These are phyloP conservation scores for Tricholomella constricta DNA, from an alignment of 768 basidiomycete genomes.

Conservation along the genomic window DNA sequence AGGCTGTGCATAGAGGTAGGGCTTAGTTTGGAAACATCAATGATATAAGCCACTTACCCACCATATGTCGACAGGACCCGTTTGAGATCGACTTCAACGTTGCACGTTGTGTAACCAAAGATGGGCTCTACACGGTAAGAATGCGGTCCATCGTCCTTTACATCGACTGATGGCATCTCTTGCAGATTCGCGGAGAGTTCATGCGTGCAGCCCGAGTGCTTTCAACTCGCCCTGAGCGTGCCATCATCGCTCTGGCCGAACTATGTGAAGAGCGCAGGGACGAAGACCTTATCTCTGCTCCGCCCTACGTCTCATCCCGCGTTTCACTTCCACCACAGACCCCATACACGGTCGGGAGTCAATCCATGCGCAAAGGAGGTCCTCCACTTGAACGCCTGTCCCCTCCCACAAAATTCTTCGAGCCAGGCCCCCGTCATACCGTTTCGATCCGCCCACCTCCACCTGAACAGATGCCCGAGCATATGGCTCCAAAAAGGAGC, in stretches of 20 bases:
- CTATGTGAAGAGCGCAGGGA: constrained; percentile 89
- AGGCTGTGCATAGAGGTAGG: constrained; percentile 93
- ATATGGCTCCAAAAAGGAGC: constrained; percentile 80
- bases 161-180: constrained; percentile 10
- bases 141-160: constrained; percentile 21
- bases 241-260: constrained; percentile 79
- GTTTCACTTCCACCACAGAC: constrained; percentile 66
- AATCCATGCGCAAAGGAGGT: constrained; percentile 50
- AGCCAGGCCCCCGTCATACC: constrained; percentile 37
- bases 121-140: constrained; percentile 90
- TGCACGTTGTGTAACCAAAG: constrained; percentile 92
- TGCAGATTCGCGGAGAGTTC: constrained; percentile 95
- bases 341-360: constrained; percentile 68
- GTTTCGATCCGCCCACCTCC: constrained; percentile 50
- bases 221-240: constrained; percentile 75
- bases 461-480: constrained; percentile 79
- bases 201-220: constrained; percentile 94
- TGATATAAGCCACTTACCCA: background rate
- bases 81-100: constrained; percentile 98
- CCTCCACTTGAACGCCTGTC: constrained; percentile 50
- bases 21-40: background rate
- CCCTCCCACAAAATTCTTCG: constrained; percentile 53
- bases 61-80: constrained; percentile 68
- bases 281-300: constrained; percentile 58
- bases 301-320: constrained; percentile 44